Evolutionary conservation across 2,329 filamentous ascomycete genomes (phyloP).

Genomic region (Scytalidium lignicola): DNA sequence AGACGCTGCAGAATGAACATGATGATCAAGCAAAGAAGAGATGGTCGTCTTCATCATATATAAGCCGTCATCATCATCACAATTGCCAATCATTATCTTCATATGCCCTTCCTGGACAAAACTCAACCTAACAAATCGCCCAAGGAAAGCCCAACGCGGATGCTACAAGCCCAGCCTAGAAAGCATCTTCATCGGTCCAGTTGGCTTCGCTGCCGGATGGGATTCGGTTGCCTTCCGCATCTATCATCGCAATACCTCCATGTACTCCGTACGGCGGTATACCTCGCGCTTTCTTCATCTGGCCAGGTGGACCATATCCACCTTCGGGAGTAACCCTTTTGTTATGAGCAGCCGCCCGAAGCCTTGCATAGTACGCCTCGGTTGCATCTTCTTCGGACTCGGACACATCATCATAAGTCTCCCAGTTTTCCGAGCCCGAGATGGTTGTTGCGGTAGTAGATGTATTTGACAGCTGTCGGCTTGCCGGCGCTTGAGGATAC

Average conservation of each 20-base stretch:
- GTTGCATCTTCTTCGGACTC: constrained; percentile 70
- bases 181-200: constrained; percentile 58
- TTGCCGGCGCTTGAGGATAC: constrained; percentile 26
- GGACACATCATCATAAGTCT: constrained; percentile 85
- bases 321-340: constrained; percentile 57
- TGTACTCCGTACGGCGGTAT: constrained; percentile 44
- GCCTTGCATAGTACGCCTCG: constrained; percentile 83
- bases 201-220: constrained; percentile 55
- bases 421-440: constrained; percentile 93
- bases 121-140: neutral
- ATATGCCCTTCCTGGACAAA: neutral
- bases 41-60: neutral
- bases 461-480: constrained; percentile 67
- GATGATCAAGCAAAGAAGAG: neutral
- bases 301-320: constrained; percentile 24
- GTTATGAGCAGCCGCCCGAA: constrained; percentile 61
- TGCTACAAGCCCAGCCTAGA: constrained; percentile 26
- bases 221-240: constrained; percentile 56
- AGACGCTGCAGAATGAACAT: neutral
- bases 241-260: constrained; percentile 44
- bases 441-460: constrained; percentile 56
- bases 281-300: constrained; percentile 50
- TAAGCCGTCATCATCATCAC: neutral
- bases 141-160: neutral
- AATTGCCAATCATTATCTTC: neutral